A percentile compares a stretch with the other conserved stretches of the same genome.
Evolutionary conservation across 768 basidiomycete genomes (phyloP).

Genomic region (Basidioascus undulatus): DNA sequence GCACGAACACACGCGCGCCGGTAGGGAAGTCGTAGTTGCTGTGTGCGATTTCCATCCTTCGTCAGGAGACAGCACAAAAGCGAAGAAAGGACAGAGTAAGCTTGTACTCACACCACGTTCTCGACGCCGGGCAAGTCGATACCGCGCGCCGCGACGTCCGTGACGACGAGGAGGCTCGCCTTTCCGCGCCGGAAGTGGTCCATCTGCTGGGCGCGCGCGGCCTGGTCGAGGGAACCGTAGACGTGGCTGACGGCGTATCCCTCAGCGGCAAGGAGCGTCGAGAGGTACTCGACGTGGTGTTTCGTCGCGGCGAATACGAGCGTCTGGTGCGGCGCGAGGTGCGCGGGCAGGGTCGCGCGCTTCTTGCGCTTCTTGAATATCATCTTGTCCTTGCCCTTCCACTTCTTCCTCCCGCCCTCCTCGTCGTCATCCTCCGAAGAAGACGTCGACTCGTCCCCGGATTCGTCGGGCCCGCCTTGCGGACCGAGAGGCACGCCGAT

Average conservation of each 20-base stretch:
- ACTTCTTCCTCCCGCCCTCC: constrained; percentile 17
- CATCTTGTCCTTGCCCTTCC: constrained; percentile 9
- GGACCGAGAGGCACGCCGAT: constrained; percentile 44
- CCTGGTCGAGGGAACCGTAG: constrained; percentile 84
- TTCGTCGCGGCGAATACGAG: constrained; percentile 90
- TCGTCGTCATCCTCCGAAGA: constrained; percentile 9
- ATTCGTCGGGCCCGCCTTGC: constrained; percentile 7
- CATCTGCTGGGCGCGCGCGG: constrained; percentile 72
- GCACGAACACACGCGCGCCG: constrained; percentile 76
- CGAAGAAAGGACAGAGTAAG: too few relatives aligned
- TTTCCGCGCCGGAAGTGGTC: constrained; percentile 57
- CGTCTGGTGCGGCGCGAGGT: constrained; percentile 64
- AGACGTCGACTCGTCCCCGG: neutral
- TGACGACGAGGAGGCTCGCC: constrained; percentile 74
- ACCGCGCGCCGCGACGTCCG: constrained; percentile 92
- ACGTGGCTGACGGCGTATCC: constrained; percentile 83
- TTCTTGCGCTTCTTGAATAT: constrained; percentile 22
- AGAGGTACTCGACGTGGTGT: constrained; percentile 91
- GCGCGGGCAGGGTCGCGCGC: constrained; percentile 18
- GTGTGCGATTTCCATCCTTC: too few relatives aligned
- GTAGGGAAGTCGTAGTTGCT: constrained; percentile 96
- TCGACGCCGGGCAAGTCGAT: constrained; percentile 92
- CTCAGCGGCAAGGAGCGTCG: constrained; percentile 44
- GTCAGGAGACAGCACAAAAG: too few relatives aligned
- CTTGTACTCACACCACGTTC: too few relatives aligned